phyloP scores from a whole-genome alignment of 306 rosid genomes.

The Malus asiatica region DNA sequence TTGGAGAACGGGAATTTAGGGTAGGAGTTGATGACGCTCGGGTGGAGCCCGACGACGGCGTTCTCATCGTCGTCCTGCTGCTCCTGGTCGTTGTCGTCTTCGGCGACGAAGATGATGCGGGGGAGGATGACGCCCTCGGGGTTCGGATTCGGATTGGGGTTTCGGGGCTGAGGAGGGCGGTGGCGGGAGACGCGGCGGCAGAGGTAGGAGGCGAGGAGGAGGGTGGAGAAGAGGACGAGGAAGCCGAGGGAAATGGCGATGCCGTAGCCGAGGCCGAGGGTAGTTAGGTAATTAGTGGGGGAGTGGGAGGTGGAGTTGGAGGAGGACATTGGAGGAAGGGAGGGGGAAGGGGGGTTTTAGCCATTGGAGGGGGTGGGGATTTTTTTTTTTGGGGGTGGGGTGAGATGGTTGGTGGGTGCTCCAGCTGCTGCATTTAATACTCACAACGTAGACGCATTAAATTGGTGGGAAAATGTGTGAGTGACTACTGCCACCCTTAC shows the following conservation, averaged over 20 bases:
- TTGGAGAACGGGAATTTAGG: constrained; percentile 49
- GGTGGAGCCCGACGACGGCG: constrained; percentile 51
- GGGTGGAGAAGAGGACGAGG: constrained; percentile 41
- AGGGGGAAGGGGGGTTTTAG: constrained; percentile 26
- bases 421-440: constrained; percentile 77
- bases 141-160: constrained; percentile 1
- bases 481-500: neutral
- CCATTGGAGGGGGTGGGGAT: constrained; percentile 47
- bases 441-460: constrained; percentile 20
- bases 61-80: constrained; percentile 15
- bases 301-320: constrained; percentile 23
- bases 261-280: constrained; percentile 48
- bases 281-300: constrained; percentile 36
- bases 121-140: constrained; percentile 55
- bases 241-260: constrained; percentile 86
- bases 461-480: constrained; percentile 20
- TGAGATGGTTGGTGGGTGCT: constrained; percentile 53
- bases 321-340: constrained; percentile 25
- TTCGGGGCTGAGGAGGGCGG: neutral
- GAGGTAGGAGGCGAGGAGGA: constrained; percentile 52
- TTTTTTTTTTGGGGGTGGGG: constrained; percentile 24
- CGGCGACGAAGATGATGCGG: constrained; percentile 70
- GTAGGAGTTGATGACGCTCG: constrained; percentile 63
- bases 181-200: constrained; percentile 39
- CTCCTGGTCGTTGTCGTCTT: constrained; percentile 39